Percentiles rank a stretch among this genome's conserved stretches.
phyloP scores from a whole-genome alignment of 1,284 basidiomycete genomes.

The Apiotrichum mycotoxinovorans region DNA sequence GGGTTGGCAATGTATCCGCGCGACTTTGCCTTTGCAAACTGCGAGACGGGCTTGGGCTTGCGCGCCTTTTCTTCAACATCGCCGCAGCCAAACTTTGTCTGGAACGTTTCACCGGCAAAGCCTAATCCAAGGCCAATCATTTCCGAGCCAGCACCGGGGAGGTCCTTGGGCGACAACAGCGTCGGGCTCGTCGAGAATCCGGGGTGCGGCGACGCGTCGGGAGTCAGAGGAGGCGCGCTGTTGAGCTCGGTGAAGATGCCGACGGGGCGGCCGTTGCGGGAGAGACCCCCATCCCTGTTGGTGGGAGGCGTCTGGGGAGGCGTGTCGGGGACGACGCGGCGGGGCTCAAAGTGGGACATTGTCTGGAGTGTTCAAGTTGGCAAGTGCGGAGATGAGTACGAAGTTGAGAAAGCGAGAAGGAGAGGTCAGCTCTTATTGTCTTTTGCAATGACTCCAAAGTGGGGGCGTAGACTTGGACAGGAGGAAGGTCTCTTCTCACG shows the following conservation, averaged over 20 bases:
- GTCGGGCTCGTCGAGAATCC: constrained; percentile 9
- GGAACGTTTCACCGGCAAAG: background rate
- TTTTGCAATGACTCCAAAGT: no score
- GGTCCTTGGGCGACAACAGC: constrained; percentile 8
- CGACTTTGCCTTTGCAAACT: background rate
- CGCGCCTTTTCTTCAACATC: constrained; percentile 1
- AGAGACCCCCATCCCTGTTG: background rate
- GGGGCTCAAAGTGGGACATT: constrained; percentile 1
- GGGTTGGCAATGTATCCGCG: constrained; percentile 26
- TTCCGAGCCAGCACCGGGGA: background rate
- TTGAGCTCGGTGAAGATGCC: background rate
- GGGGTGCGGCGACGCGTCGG: constrained; percentile 15
- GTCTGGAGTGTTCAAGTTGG: background rate
- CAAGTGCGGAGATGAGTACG: background rate
- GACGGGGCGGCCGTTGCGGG: background rate
- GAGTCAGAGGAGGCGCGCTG: constrained; percentile 17
- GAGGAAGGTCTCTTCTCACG: no score
- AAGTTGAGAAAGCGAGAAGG: no score
- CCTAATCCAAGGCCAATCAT: constrained; percentile 16
- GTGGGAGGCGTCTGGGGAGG: constrained; percentile 12
- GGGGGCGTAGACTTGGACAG: no score
- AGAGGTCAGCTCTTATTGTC: no score
- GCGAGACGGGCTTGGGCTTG: background rate
- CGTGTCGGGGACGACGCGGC: constrained; percentile 9
- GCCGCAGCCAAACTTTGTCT: background rate